These are phyloP conservation scores for Fusarium cyanostomum DNA, from an alignment of 2,329 filamentous ascomycete genomes.

Conservation along the genomic window DNA sequence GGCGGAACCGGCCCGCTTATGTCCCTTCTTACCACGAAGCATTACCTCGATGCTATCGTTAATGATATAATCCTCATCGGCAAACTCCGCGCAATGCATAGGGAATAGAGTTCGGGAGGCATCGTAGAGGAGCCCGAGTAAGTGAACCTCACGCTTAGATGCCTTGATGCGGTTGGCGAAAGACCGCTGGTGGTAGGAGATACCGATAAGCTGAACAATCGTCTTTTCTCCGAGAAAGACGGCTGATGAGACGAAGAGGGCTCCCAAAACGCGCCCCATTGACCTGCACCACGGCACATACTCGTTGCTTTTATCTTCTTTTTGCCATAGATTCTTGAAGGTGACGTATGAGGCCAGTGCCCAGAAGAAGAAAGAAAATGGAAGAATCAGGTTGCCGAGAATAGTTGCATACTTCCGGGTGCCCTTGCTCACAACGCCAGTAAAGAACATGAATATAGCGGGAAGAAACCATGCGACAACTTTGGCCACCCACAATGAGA, in stretches of 20 bases:
- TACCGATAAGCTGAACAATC: conserved; percentile 83
- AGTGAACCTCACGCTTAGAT: conserved; percentile 85
- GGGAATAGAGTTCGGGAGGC: conserved; percentile 90
- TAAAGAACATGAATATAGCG: conserved; percentile 72
- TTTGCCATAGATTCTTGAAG: conserved; percentile 62
- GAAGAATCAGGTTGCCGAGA: conserved; percentile 70
- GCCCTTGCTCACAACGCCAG: conserved; percentile 74
- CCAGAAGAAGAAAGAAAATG: conserved; percentile 76
- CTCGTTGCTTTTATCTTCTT: conserved; percentile 46
- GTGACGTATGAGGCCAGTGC: conserved; percentile 69
- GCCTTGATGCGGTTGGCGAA: conserved; percentile 86
- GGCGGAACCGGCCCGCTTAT: conserved; percentile 65
- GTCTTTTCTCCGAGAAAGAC: conserved; percentile 81
- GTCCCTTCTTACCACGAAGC: conserved; percentile 64
- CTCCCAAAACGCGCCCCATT: conserved; percentile 72
- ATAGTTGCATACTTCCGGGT: conserved; percentile 76
- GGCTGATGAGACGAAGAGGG: conserved; percentile 72
- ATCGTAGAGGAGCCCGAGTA: conserved; percentile 88
- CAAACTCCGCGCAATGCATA: conserved; percentile 89
- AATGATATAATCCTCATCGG: conserved; percentile 91
- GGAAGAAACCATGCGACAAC: conserved; percentile 69
- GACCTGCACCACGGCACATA: conserved; percentile 63
- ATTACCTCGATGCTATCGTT: conserved; percentile 81
- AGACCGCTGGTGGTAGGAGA: conserved; percentile 85
- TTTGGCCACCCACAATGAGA: conserved; percentile 73